A percentile compares a stretch with the other conserved stretches of the same genome.
Conservation (phyloP, 2,329 filamentous ascomycete genomes). For the Paracorniculantispora psalliotae region DNA sequence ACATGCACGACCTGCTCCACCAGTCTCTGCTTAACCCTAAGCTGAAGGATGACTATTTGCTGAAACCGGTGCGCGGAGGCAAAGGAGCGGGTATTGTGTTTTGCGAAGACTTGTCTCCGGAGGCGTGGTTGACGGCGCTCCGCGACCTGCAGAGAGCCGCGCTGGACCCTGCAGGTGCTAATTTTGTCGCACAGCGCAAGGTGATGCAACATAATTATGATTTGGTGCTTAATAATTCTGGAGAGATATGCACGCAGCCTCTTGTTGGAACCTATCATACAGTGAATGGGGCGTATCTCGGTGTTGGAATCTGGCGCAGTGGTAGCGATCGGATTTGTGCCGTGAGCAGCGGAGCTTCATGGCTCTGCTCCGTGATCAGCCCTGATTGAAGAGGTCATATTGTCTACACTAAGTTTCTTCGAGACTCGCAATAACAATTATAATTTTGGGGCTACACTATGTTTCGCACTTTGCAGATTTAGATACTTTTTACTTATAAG, state of each 20-base stretch:
- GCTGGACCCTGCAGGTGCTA: neutral
- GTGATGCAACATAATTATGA: neutral
- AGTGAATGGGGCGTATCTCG: neutral
- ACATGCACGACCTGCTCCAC: slow-evolving; percentile 21
- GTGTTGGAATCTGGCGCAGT: slow-evolving; percentile 2
- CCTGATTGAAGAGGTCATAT: neutral
- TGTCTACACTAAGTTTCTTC: neutral
- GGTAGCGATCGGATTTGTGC: slow-evolving; percentile 1
- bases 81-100: slow-evolving; percentile 37
- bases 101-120: slow-evolving; percentile 26
- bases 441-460: too few relatives aligned
- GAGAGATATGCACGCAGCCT: neutral
- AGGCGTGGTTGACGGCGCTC: neutral
- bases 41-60: slow-evolving; percentile 25
- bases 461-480: too few relatives aligned
- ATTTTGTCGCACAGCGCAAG: neutral
- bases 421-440: too few relatives aligned
- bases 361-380: slow-evolving; percentile 5
- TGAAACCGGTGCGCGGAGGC: slow-evolving; percentile 35
- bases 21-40: slow-evolving; percentile 7
- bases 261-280: neutral
- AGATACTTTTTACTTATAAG: too few relatives aligned
- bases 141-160: neutral
- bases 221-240: neutral
- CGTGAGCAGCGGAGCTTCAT: neutral